Evolutionary conservation across 108 stramenopile species (phyloP).

Genomic region (Parmales sp.): DNA sequence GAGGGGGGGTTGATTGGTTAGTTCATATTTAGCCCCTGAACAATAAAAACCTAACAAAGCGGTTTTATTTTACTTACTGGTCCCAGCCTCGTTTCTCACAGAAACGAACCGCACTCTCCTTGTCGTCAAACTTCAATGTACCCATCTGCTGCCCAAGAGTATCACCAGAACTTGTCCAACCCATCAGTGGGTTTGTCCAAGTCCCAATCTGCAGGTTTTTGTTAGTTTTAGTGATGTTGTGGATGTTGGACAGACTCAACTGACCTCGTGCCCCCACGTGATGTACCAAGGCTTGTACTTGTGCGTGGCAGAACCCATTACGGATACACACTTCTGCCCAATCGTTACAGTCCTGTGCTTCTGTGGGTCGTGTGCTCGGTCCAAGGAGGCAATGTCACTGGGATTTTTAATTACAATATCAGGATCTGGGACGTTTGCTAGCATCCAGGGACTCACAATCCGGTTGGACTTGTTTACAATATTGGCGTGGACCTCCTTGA

Average conservation of each 20-base stretch:
- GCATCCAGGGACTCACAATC: too few species aligned
- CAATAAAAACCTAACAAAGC: constrained; percentile 20
- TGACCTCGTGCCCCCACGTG: constrained; percentile 51
- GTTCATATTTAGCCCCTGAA: background rate
- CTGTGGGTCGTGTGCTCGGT: constrained; percentile 44
- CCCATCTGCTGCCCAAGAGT: constrained; percentile 66
- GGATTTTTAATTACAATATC: too few species aligned
- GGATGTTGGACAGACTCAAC: constrained; percentile 31
- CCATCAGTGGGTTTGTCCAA: constrained; percentile 88
- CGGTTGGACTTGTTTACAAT: too few species aligned
- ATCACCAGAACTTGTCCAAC: constrained; percentile 83
- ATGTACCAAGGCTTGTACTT: constrained; percentile 61
- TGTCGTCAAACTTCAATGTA: constrained; percentile 65
- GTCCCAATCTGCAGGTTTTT: constrained; percentile 14
- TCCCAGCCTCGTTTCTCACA: constrained; percentile 86
- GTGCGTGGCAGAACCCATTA: constrained; percentile 43
- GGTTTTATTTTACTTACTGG: constrained; percentile 59
- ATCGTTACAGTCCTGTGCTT: constrained; percentile 48
- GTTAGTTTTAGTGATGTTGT: background rate
- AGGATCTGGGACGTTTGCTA: too few species aligned
- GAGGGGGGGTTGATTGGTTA: too few species aligned
- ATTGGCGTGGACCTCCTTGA: too few species aligned
- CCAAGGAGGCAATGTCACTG: constrained; percentile 58
- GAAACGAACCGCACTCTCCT: constrained; percentile 81
- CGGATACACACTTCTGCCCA: constrained; percentile 46